Evolutionary conservation across 1,284 basidiomycete species (phyloP).

Genomic region (Porogramme epimiltina): DNA sequence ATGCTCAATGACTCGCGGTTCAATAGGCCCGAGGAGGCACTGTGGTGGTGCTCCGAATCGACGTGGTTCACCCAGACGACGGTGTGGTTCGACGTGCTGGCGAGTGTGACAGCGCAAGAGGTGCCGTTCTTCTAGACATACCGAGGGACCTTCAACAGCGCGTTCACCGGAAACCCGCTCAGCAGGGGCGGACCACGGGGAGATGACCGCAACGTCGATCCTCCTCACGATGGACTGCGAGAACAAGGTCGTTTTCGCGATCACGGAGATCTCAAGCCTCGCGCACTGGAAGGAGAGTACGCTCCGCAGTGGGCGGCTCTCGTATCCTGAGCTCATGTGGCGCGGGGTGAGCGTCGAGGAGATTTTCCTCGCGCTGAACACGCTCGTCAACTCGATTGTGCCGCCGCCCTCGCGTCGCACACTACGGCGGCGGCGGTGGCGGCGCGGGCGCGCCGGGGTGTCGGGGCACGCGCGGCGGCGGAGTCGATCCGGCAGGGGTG

Average conservation of each 20-base stretch:
- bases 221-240: conserved; percentile 82
- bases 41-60: conserved; percentile 47
- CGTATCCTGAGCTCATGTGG: conserved; percentile 57
- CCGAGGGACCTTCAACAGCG: conserved; percentile 53
- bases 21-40: conserved; percentile 46
- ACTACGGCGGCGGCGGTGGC: conserved; percentile 1
- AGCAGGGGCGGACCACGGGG: conserved; percentile 20
- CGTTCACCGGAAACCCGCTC: conserved; percentile 37
- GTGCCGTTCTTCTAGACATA: conserved; percentile 63
- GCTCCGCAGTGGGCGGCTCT: conserved; percentile 45
- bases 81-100: conserved; percentile 85
- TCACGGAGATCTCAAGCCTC: conserved; percentile 70
- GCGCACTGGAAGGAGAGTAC: conserved; percentile 62
- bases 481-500: conserved; percentile 39
- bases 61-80: conserved; percentile 74
- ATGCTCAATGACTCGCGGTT: conserved; percentile 41
- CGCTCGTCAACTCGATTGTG: conserved; percentile 13
- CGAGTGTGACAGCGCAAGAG: conserved; percentile 64
- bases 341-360: conserved; percentile 56
- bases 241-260: conserved; percentile 72
- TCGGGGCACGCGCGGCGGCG: conserved; percentile 3
- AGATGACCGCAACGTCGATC: conserved; percentile 72
- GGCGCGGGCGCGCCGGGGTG: conserved; percentile 6
- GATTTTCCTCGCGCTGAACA: conserved; percentile 31
- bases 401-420: conserved; percentile 19